Conservation (phyloP, 345 rosid genomes). For the Zanthoxylum bungeanum region DNA sequence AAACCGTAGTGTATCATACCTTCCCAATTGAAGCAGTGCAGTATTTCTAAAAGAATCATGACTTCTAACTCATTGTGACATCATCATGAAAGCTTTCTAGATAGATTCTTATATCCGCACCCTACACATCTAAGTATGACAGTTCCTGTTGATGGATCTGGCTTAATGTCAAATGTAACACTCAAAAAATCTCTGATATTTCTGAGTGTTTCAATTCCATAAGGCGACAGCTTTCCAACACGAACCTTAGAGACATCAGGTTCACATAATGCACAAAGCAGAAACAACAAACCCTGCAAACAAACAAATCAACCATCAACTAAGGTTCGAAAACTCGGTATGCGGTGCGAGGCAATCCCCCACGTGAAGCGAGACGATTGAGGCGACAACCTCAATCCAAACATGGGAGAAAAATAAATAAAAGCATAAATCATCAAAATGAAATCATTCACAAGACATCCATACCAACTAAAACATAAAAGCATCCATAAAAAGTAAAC, state of each 20-base stretch:
- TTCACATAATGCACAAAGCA: conserved; percentile 71
- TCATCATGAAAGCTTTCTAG: conserved; percentile 61
- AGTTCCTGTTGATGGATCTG: conserved; percentile 72
- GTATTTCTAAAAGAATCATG: too few relatives aligned
- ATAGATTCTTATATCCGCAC: conserved; percentile 71
- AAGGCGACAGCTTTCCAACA: conserved; percentile 74
- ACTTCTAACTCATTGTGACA: background rate
- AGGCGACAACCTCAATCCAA: too few relatives aligned
- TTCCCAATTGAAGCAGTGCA: background rate
- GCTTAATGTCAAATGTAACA: conserved; percentile 58
- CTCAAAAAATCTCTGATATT: conserved; percentile 68
- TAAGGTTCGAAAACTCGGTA: too few relatives aligned
- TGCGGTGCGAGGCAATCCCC: too few relatives aligned
- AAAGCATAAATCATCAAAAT: too few relatives aligned
- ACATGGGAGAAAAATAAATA: too few relatives aligned
- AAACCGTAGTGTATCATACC: background rate
- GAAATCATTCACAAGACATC: too few relatives aligned
- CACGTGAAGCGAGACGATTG: too few relatives aligned
- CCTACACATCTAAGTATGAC: conserved; percentile 74
- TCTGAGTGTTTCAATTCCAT: conserved; percentile 79
- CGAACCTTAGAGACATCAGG: conserved; percentile 82
- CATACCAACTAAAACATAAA: too few relatives aligned
- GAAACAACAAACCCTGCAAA: conserved; percentile 69
- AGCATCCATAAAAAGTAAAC: too few relatives aligned
- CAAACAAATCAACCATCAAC: too few relatives aligned